Evolutionary conservation across 2,329 filamentous ascomycete species (phyloP), one percentile per base, ranked within the genome.

Genomic region (Hymenoscyphus fructigenus): DNA sequence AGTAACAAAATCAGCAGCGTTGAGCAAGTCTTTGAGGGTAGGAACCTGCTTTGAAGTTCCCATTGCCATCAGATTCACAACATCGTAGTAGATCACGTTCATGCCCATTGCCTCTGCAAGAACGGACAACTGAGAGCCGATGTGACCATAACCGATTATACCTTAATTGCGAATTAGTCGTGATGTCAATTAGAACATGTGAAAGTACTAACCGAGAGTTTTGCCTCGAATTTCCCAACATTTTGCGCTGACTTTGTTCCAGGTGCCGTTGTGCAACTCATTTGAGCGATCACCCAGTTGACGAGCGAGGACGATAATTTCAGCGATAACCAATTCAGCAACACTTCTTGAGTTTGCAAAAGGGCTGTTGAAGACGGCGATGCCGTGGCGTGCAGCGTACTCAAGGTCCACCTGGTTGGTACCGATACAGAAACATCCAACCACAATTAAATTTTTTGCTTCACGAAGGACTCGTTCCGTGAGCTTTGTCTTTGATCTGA

Each of bases 201-300:
- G 32, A 23, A 53, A 38, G 23, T 14, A 75, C 81, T 66, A 79
- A 88, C 91, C 95, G 61, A 99, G 84, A 55, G 94, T 98, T 84
- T 99, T 99, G 77, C 95, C 95, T 73, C 95, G 89, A 73, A 98
- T 93, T 78, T 99, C 95, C 95, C 95, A 98, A 85, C 95, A 99
- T 76, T 91, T 93, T 74, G 86, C 85, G 82, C 93, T 97, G 75
- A 98, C 93, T 82, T 99, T 99, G 80, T 98, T 98, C 95, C 95
- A 99, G 55, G 88, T 92, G 64, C 95, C 95, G 64, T 86, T 86
- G 83, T 99, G 95, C 85, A 99, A 88, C 81, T 99, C 95, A 74
- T 87, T 92, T 68, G 92, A 97, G 72, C 95, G 91, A 79, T 99
- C 95, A 68, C 92, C 90, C 38, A 99, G 84, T 79, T 99, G 95